A percentile compares a stretch with the other conserved stretches of the same genome.
Evolutionary conservation across 495 filamentous ascomycete genomes (phyloP).

Genomic region (Sporormia fimetaria): DNA sequence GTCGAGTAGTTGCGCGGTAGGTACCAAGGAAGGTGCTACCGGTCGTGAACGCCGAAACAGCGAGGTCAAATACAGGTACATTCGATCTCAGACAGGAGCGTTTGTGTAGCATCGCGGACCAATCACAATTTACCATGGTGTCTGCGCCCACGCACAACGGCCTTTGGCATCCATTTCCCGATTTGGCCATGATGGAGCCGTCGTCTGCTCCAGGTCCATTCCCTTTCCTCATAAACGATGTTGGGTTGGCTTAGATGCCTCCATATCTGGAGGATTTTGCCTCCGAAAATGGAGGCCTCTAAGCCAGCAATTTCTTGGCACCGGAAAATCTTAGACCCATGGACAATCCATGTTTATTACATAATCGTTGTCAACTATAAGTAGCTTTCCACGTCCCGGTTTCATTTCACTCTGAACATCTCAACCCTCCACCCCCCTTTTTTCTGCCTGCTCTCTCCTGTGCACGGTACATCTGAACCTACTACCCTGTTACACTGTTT

Average conservation of each 20-base stretch:
- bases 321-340: neutral
- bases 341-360: neutral
- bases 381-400: neutral
- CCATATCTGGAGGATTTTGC: neutral
- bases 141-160: too few relatives aligned
- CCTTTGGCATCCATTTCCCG: too few relatives aligned
- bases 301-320: neutral
- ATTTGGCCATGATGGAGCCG: too few relatives aligned
- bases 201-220: too few relatives aligned
- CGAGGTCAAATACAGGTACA: too few relatives aligned
- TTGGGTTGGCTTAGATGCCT: neutral
- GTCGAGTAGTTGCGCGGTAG: too few relatives aligned
- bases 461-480: neutral
- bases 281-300: constrained; percentile 1
- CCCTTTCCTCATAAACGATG: neutral
- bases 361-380: constrained; percentile 1
- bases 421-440: neutral
- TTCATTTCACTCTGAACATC: constrained; percentile 1
- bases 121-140: too few relatives aligned
- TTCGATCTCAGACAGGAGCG: too few relatives aligned
- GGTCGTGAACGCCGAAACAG: too few relatives aligned
- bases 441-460: neutral
- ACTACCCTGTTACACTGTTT: neutral
- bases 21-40: too few relatives aligned
- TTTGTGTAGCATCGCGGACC: too few relatives aligned